These are phyloP conservation scores for Basipetospora sp. DNA, from an alignment of 2,329 filamentous ascomycete genomes.

Conservation along the genomic window DNA sequence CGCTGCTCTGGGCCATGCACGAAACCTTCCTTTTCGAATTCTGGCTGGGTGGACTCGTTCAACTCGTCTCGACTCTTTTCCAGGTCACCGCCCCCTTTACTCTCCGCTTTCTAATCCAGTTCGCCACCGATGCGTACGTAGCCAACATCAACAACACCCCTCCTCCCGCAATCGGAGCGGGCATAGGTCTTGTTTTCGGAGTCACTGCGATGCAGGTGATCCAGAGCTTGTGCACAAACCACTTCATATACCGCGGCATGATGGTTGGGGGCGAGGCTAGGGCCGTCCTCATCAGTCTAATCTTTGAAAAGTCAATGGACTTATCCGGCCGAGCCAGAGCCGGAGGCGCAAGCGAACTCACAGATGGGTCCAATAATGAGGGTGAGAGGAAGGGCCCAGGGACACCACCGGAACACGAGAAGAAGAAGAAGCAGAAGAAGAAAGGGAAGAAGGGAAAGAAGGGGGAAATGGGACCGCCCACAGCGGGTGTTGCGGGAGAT, in stretches of 20 bases:
- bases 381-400: constrained; percentile 22
- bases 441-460: constrained; percentile 24
- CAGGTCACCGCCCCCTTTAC: constrained; percentile 76
- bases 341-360: constrained; percentile 44
- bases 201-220: constrained; percentile 73
- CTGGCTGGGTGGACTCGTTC: constrained; percentile 65
- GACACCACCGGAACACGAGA: constrained; percentile 17
- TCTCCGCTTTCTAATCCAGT: constrained; percentile 73
- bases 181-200: constrained; percentile 70
- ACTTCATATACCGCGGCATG: constrained; percentile 89
- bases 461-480: constrained; percentile 23
- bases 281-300: constrained; percentile 66
- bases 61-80: constrained; percentile 56
- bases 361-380: constrained; percentile 34
- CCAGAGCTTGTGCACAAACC: constrained; percentile 69
- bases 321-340: constrained; percentile 79
- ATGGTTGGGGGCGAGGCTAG: constrained; percentile 74
- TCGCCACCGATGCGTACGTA: constrained; percentile 63
- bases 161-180: constrained; percentile 55
- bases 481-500: constrained; percentile 45
- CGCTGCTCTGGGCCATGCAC: constrained; percentile 66
- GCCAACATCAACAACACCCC: constrained; percentile 37
- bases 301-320: constrained; percentile 86
- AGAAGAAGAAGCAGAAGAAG: constrained; percentile 25
- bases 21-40: constrained; percentile 80